Evolutionary conservation across 495 filamentous ascomycete species (phyloP).

Genomic region (Penicillium silybi): DNA sequence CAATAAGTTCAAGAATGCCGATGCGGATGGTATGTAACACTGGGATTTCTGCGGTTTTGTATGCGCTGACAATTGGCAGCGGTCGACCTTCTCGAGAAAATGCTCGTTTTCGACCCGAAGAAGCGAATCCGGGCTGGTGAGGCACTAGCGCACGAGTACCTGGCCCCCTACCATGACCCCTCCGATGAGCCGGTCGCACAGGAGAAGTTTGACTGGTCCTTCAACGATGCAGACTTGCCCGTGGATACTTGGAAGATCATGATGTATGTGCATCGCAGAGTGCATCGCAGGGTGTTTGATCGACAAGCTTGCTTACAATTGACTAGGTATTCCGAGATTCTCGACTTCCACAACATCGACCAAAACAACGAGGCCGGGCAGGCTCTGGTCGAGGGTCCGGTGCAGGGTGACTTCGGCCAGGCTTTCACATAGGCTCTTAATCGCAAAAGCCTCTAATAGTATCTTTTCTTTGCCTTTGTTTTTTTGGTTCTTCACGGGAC

Average conservation of each 20-base stretch:
- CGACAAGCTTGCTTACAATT: slow-evolving; percentile 11
- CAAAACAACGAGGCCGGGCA: slow-evolving; percentile 44
- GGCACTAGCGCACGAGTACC: slow-evolving; percentile 86
- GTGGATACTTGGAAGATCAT: slow-evolving; percentile 99
- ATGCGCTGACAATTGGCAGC: slow-evolving; percentile 49
- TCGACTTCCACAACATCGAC: slow-evolving; percentile 97
- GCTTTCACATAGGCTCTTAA: slow-evolving; percentile 26
- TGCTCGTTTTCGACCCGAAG: slow-evolving; percentile 97
- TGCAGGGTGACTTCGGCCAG: slow-evolving; percentile 28
- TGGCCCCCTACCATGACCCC: slow-evolving; percentile 94
- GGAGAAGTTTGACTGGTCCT: slow-evolving; percentile 99
- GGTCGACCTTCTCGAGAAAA: slow-evolving; percentile 88
- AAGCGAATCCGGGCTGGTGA: slow-evolving; percentile 82
- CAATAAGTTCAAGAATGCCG: slow-evolving; percentile 94
- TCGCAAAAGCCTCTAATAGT: not conserved
- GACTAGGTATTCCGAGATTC: slow-evolving; percentile 94
- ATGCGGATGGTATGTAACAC: slow-evolving; percentile 70
- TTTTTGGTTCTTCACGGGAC: not conserved
- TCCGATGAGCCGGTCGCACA: slow-evolving; percentile 93
- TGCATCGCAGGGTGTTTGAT: too few relatives aligned
- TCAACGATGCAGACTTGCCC: slow-evolving; percentile 96
- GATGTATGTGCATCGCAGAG: slow-evolving; percentile 63
- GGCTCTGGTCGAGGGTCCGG: slow-evolving; percentile 31
- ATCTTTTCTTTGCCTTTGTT: slow-evolving; percentile 1
- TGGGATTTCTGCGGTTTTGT: not conserved